Conservation (phyloP, 2,329 filamentous ascomycete genomes). For the Atkinsonella texensis region DNA sequence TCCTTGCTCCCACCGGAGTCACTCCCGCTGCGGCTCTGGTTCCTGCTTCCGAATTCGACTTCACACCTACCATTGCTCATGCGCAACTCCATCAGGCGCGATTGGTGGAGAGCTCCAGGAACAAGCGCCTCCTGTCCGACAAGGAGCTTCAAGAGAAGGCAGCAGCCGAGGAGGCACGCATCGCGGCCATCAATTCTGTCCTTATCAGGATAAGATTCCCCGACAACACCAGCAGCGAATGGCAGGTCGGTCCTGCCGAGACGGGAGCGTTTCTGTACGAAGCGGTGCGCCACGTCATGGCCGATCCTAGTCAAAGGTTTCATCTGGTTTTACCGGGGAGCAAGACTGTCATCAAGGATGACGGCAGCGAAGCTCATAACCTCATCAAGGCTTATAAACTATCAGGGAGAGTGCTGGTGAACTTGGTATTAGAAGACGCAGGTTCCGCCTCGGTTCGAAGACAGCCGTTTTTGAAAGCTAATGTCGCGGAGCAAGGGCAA, state of each 20-base stretch:
- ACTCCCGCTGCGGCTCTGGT: conserved; percentile 65
- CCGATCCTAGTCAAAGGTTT: conserved; percentile 53
- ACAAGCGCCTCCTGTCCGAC: conserved; percentile 71
- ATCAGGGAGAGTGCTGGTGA: conserved; percentile 59
- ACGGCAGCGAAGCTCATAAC: conserved; percentile 32
- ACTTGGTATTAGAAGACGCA: conserved; percentile 59
- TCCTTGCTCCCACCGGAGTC: conserved; percentile 60
- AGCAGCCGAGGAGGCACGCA: conserved; percentile 49
- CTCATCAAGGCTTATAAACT: conserved; percentile 67
- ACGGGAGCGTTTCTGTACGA: conserved; percentile 62
- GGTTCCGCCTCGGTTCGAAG: conserved; percentile 45
- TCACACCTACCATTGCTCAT: conserved; percentile 62
- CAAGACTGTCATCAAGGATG: conserved; percentile 36
- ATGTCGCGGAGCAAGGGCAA: conserved; percentile 49
- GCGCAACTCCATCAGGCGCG: conserved; percentile 63
- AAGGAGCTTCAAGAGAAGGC: conserved; percentile 64
- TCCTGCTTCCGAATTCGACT: conserved; percentile 60
- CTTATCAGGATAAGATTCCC: conserved; percentile 77
- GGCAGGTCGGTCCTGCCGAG: conserved; percentile 54
- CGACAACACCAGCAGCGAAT: conserved; percentile 68
- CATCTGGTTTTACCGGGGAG: conserved; percentile 52
- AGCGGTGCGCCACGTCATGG: conserved; percentile 63
- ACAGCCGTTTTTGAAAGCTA: conserved; percentile 44
- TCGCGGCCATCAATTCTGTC: conserved; percentile 55
- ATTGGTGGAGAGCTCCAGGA: conserved; percentile 49